Percentiles rank a stretch among this genome's conserved stretches.
phyloP scores from a whole-genome alignment of 2,329 filamentous ascomycete species.

The Chalaropsis ovoidea region DNA sequence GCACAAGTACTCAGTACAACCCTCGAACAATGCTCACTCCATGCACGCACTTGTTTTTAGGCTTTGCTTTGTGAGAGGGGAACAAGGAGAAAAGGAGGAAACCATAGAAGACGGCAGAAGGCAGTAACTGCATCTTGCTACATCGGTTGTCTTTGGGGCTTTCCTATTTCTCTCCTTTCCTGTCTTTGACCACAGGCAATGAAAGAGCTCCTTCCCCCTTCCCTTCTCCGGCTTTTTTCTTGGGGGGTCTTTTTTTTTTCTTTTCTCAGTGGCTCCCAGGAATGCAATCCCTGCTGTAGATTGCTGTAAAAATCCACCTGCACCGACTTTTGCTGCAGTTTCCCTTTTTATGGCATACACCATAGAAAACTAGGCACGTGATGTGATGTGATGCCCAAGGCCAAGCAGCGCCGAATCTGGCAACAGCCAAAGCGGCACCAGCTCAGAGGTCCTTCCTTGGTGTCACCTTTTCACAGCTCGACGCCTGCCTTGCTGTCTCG shows the following conservation, averaged over 20 bases:
- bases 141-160: neutral
- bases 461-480: too few species aligned
- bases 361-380: too few species aligned
- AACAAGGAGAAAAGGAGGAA: neutral
- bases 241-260: neutral
- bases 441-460: neutral
- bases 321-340: slow-evolving; percentile 6
- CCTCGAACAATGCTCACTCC: neutral
- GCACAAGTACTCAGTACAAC: neutral
- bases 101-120: neutral
- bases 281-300: slow-evolving; percentile 8
- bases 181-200: too few species aligned
- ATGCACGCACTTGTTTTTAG: neutral
- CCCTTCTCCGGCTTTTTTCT: neutral
- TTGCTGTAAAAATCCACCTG: neutral
- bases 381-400: neutral
- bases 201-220: neutral
- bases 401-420: neutral
- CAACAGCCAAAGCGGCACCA: neutral
- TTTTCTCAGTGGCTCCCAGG: neutral
- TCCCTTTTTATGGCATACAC: neutral
- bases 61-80: neutral
- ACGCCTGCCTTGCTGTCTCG: too few species aligned
- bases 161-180: neutral
- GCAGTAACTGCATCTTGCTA: neutral